A percentile compares a stretch with the other conserved stretches of the same genome.
Evolutionary conservation across 129 eudicot species (phyloP).

Genomic region (Arctium lappa): DNA sequence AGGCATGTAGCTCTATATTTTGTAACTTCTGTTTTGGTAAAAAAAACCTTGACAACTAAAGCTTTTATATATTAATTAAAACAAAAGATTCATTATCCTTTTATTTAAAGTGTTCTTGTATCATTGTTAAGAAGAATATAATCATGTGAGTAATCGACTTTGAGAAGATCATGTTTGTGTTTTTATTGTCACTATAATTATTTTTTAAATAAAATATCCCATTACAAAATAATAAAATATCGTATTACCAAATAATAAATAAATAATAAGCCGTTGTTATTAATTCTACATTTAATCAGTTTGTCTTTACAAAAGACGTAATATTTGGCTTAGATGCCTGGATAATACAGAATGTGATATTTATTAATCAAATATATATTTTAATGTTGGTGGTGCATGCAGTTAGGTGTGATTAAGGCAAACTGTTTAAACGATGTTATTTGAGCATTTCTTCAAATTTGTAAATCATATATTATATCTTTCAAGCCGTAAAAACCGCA

Average conservation of each 20-base stretch:
- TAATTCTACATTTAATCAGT: neutral
- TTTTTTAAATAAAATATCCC: neutral
- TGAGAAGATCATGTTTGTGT: conserved; percentile 16
- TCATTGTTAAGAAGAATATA: conserved; percentile 19
- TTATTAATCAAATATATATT: too few species aligned
- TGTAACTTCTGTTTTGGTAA: neutral
- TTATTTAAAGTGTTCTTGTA: conserved; percentile 9
- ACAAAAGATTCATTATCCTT: neutral
- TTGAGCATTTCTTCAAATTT: too few species aligned
- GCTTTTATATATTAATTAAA: neutral
- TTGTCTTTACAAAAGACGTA: too few species aligned
- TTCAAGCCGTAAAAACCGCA: neutral
- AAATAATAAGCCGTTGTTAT: too few species aligned
- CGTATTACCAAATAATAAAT: too few species aligned
- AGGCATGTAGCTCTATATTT: too few species aligned
- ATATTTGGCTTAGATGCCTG: too few species aligned
- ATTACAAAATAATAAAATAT: neutral
- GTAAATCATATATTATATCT: neutral
- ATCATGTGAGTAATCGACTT: conserved; percentile 3
- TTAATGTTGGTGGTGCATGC: too few species aligned
- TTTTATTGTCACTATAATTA: neutral
- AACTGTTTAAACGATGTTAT: neutral
- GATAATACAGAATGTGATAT: too few species aligned
- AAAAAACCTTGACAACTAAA: neutral
- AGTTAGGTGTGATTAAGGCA: neutral